These are phyloP conservation scores for Tympanopsis confertula DNA, from an alignment of 2,329 filamentous ascomycete species.

Conservation along the genomic window DNA sequence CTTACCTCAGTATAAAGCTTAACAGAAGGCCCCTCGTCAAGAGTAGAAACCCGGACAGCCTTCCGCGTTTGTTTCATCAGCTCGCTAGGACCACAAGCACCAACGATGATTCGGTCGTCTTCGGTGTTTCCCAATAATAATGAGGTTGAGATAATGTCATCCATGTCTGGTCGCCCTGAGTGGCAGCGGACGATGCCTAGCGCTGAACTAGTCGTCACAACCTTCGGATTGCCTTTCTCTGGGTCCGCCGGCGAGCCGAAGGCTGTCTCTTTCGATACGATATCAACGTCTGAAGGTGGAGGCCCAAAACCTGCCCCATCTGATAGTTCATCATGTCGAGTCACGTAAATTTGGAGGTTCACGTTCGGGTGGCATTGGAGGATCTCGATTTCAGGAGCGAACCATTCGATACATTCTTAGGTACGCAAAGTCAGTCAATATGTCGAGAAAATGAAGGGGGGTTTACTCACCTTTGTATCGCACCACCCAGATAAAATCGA, in stretches of 20 bases:
- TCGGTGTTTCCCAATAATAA: background rate
- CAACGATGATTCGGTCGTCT: background rate
- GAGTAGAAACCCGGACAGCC: background rate
- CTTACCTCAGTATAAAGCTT: background rate
- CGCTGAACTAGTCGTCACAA: too few relatives aligned
- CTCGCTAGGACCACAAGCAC: background rate
- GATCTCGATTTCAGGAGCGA: background rate
- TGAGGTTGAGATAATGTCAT: background rate
- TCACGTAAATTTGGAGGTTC: background rate
- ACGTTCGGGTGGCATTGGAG: background rate
- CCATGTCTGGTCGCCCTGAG: background rate
- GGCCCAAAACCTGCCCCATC: too few relatives aligned
- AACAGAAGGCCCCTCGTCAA: background rate
- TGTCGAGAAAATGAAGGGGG: background rate
- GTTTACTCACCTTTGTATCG: constrained; percentile 14
- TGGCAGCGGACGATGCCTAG: too few relatives aligned
- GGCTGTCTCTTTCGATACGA: too few relatives aligned
- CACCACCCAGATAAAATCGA: constrained; percentile 20
- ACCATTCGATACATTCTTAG: background rate
- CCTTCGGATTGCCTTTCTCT: too few relatives aligned
- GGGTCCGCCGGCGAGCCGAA: too few relatives aligned
- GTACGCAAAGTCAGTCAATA: background rate
- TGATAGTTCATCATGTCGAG: background rate
- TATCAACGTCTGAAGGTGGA: too few relatives aligned
- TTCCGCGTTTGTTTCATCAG: background rate